Percentiles rank a stretch among this genome's conserved stretches.
Evolutionary conservation across 2,329 filamentous ascomycete species (phyloP).

Genomic region (Diaporthe vaccinii): DNA sequence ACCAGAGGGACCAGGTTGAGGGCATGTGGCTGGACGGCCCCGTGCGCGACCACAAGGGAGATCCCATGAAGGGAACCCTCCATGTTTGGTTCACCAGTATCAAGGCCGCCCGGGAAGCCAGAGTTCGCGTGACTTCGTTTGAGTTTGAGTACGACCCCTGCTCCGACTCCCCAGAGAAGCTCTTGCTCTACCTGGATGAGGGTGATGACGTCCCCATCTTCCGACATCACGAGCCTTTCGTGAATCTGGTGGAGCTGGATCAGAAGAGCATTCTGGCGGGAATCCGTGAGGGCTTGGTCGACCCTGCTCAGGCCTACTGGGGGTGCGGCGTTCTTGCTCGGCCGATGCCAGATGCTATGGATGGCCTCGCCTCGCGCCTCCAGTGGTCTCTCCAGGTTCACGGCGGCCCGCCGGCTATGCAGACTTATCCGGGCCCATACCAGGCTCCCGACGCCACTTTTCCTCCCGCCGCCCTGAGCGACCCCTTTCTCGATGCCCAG

Average conservation of each 20-base stretch:
- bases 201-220: not conserved
- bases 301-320: not conserved
- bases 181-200: not conserved
- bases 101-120: not conserved
- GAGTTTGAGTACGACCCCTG: slow-evolving; percentile 37
- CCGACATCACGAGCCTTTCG: not conserved
- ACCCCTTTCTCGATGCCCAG: not conserved
- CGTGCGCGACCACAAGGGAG: not conserved
- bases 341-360: not conserved
- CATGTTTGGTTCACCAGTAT: slow-evolving; percentile 37
- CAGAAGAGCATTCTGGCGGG: not conserved
- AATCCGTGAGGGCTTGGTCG: not conserved
- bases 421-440: not conserved
- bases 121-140: not conserved
- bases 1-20: slow-evolving; percentile 35
- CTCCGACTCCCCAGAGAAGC: not conserved
- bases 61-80: not conserved
- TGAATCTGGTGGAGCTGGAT: not conserved
- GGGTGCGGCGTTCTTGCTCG: not conserved
- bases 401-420: not conserved
- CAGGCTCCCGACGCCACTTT: rapidly evolving
- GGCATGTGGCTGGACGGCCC: slow-evolving; percentile 35
- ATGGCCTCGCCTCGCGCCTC: not conserved
- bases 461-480: not conserved
- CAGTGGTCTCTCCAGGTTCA: not conserved